Base-by-base conservation (phyloP, 208 protist species). In the Leishmania lainsoni region DNA sequence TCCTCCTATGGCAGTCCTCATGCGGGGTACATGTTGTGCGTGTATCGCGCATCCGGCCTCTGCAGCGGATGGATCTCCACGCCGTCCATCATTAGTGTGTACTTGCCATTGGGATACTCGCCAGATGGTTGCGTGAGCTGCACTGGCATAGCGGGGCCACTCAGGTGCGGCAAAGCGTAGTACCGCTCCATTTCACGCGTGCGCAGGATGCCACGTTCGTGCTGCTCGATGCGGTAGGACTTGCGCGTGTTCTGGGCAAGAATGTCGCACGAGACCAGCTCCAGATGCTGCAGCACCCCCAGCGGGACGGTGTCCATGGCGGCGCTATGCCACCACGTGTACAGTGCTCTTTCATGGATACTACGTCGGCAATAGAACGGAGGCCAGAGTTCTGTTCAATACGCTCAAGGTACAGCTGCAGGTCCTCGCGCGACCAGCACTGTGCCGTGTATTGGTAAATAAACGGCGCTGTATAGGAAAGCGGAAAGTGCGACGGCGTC, bases 401-500 rank as follows among this genome's bases (percentile, higher is more conserved):
- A 51, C 80, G 65, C 63, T 87, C 87, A n/a, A 96, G 82, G 75
- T 92, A 86, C 1, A 51, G 26, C 65, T 86, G 78, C 66, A 94
- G 80, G 42, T 89, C 83, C 59, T 82, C 79, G n/a, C 58, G 74
- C 10, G 87, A 86, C 91, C 93, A 96, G 65, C 91, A 81, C 49
- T 87, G 89, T 1, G 82, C 82, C 5, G 90, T 92, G 87, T 96
- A 94, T 76, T 91, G 90, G 69, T 96, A 87, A 71, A 96, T 94
- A 80, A 96, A 94, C 8, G 90, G 87, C 0, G 85, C 87, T 52
- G 91, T 89, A 80, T 93, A 94, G 66, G 85, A 70, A 42, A 94
- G 82, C 5, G 93, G 93, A 56, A 93, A 93, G 84, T 96, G 90
- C 61, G 86, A 90, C 9, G 91, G 89, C 48, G 86, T 90, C 66